A percentile compares a stretch with the other conserved stretches of the same genome.
Evolutionary conservation across 345 rosid species (phyloP).

Genomic region (Syzygium grande): DNA sequence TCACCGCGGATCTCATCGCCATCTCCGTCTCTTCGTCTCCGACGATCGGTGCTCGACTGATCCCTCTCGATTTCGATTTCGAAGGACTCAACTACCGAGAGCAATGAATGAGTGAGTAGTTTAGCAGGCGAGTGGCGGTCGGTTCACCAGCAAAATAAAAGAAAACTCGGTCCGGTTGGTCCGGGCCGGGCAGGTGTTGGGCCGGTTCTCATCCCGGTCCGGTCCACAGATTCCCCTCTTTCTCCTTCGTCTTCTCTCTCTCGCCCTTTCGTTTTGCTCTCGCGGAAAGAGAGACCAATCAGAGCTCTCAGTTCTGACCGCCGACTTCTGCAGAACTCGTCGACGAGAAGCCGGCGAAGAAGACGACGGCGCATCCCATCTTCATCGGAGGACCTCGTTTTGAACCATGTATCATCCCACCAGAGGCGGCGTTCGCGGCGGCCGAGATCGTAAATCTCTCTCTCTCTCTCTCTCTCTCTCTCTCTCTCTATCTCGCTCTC

Average conservation of each 20-base stretch:
- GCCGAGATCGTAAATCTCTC: slow-evolving; percentile 80
- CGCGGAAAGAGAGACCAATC: not conserved
- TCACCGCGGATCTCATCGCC: slow-evolving; percentile 34
- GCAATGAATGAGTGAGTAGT: not conserved
- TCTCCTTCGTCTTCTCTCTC: not conserved
- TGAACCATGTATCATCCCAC: slow-evolving; percentile 87
- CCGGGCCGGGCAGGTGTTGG: not conserved
- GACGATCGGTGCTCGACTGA: not conserved
- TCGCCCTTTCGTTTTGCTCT: not conserved
- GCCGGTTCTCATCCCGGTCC: not conserved
- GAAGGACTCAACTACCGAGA: not conserved
- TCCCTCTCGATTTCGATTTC: not conserved
- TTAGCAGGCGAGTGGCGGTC: not conserved
- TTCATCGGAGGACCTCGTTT: not conserved
- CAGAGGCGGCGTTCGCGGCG: slow-evolving; percentile 99
- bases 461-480: slow-evolving; percentile 1
- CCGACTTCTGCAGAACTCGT: not conserved
- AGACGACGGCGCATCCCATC: not conserved
- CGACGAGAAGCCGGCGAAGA: not conserved
- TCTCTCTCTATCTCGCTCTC: not conserved
- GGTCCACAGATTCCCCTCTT: not conserved
- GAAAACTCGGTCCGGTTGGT: not conserved
- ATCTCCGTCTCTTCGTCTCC: not conserved
- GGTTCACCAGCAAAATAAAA: not conserved
- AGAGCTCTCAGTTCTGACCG: not conserved